Evolutionary conservation across 768 basidiomycete genomes (phyloP), one percentile per base, ranked within the genome.

Genomic region (Tricholoma sp.): DNA sequence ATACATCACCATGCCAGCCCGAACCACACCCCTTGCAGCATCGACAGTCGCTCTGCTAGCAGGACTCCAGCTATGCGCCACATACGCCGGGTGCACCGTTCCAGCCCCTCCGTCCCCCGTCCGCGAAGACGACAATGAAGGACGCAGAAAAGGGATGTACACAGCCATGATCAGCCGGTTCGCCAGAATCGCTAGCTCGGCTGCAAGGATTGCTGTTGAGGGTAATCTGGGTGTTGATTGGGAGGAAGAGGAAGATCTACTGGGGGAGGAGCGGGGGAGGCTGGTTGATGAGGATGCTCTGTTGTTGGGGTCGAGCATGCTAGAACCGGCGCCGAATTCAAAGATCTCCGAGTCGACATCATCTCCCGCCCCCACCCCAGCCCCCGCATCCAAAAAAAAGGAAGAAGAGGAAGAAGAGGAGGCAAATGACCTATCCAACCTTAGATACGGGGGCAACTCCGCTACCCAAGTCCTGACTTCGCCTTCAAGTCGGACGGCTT

Each of bases 1-100:
- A 60, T 76, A 76, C 45, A 83, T 66, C 43, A 74, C 60, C 55
- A 73, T 73, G 39, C 76, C 72, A 0, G 85, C 81, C 56, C 76
- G 77, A 34, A 90, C 74, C 56, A 90, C 79, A 2, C 71, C 69
- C 63, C 89, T 87, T 9, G 88, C 86, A 1, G 90, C 88, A 54
- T 79, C 81, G 39, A 88, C 74, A 29, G 79, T 79, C 32, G 83
- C 82, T 35, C 80, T 75, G 12, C 79, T 76, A 1, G 84, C 84
- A 57, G 83, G 82, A 56, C 78, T 78, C 54, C 75, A 72, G 10
- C 74, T 66, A 55, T 71, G 65, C 53, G 62, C 59, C 5, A 61
- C 61, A 43, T 63, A 63, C 4, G 55, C 59, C 10, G 54, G 59
- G 16, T 50, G 47, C 5, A 50, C 3, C 47, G 43, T 21, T n/a